Conservation (phyloP, 257 asterid species). For the Petunia axillaris region DNA sequence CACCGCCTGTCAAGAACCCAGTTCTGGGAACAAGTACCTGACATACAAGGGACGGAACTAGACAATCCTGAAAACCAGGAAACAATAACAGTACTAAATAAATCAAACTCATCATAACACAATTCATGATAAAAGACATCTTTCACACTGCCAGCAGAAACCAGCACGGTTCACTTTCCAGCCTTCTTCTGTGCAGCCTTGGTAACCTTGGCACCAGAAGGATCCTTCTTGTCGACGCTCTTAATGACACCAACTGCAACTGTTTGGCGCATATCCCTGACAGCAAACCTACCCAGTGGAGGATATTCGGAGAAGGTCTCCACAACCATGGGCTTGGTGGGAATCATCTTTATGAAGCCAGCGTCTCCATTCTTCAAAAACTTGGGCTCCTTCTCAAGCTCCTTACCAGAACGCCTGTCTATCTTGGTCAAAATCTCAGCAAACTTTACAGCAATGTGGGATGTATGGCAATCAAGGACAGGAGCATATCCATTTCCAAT, state of each 20-base stretch:
- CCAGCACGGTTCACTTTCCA: conserved; percentile 48
- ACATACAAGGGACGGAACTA: conserved; percentile 34
- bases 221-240: conserved; percentile 76
- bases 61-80: conserved; percentile 15
- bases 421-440: conserved; percentile 71
- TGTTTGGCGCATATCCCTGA: conserved; percentile 78
- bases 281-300: conserved; percentile 73
- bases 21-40: conserved; percentile 38
- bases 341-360: conserved; percentile 74
- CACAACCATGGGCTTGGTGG: conserved; percentile 84
- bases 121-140: neutral
- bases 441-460: conserved; percentile 74
- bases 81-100: conserved; percentile 6
- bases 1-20: conserved; percentile 57
- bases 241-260: conserved; percentile 80
- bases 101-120: neutral
- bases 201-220: conserved; percentile 73
- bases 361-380: conserved; percentile 81
- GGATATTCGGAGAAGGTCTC: conserved; percentile 66
- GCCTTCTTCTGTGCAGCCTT: conserved; percentile 78
- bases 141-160: neutral
- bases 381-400: conserved; percentile 74
- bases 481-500: conserved; percentile 77
- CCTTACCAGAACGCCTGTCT: conserved; percentile 82
- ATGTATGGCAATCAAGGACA: conserved; percentile 72